A percentile compares a stretch with the other conserved stretches of the same genome.
phyloP scores from a whole-genome alignment of 2,329 filamentous ascomycete species.

The Zarea fungicola region DNA sequence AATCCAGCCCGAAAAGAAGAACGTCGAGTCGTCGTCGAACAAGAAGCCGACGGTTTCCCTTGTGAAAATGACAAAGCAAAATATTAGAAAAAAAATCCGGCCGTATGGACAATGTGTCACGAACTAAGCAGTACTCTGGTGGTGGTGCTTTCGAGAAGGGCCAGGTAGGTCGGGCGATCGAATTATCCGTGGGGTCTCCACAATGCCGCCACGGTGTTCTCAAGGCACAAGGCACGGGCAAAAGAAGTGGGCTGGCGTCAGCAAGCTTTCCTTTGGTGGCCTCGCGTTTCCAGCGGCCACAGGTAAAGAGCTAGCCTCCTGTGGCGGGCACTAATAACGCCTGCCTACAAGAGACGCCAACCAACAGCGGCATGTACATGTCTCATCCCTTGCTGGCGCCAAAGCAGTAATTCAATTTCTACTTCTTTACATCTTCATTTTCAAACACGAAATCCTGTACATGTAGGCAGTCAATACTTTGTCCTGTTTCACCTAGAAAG shows the following conservation, averaged over 20 bases:
- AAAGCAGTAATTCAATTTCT: too few relatives aligned
- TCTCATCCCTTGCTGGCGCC: background rate
- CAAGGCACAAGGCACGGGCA: background rate
- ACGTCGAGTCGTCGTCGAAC: background rate
- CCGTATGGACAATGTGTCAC: constrained; percentile 9
- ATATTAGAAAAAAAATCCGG: background rate
- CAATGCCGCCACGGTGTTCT: constrained; percentile 17
- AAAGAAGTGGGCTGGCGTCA: too few relatives aligned
- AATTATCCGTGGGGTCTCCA: constrained; percentile 13
- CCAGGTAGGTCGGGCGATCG: constrained; percentile 11
- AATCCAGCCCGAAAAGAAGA: too few relatives aligned
- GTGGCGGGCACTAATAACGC: background rate
- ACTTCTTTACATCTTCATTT: too few relatives aligned
- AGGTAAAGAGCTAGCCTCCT: background rate
- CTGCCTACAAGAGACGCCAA: too few relatives aligned
- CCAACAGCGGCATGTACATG: background rate
- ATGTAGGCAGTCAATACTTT: too few relatives aligned
- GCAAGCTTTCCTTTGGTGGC: too few relatives aligned
- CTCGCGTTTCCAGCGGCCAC: too few relatives aligned
- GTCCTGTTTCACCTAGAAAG: too few relatives aligned
- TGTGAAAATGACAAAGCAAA: background rate
- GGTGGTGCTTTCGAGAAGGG: constrained; percentile 11
- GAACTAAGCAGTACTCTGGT: constrained; percentile 5
- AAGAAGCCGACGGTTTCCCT: background rate
- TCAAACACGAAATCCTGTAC: too few relatives aligned